Conservation (phyloP, 75 land plant genomes). For the Cunninghamia lanceolata region DNA sequence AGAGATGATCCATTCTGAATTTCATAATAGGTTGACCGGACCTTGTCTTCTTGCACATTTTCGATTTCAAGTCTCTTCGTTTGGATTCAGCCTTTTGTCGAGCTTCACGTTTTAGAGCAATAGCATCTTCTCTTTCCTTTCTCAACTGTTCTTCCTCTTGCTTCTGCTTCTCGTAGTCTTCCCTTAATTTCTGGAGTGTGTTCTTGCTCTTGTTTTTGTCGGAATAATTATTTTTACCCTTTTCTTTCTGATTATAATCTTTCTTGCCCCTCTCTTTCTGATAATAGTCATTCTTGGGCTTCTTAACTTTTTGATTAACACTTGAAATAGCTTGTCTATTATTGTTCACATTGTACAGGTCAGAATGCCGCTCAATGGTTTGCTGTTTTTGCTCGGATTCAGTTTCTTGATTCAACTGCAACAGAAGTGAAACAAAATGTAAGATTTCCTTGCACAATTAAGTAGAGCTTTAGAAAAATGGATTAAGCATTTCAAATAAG, state of each 20-base stretch:
- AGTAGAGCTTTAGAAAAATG: background rate
- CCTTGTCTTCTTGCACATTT: conserved; percentile 57
- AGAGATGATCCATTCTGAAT: conserved; percentile 56
- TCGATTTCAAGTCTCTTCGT: conserved; percentile 33
- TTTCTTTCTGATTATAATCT: background rate
- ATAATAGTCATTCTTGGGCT: background rate
- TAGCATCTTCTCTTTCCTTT: conserved; percentile 41
- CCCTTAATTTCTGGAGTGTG: conserved; percentile 27
- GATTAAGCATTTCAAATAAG: background rate
- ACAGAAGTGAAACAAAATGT: background rate
- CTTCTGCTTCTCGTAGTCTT: conserved; percentile 41
- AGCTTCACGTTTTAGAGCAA: conserved; percentile 40
- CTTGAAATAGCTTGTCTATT: background rate
- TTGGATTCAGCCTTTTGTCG: conserved; percentile 27
- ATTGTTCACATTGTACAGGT: background rate
- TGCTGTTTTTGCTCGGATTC: background rate
- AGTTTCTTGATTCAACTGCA: conserved; percentile 2
- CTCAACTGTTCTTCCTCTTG: conserved; percentile 47
- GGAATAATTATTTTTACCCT: background rate
- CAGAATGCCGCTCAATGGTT: background rate
- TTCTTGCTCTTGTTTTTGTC: conserved; percentile 25
- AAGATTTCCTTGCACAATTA: background rate
- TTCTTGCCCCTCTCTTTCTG: background rate
- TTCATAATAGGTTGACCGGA: conserved; percentile 77
- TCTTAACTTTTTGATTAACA: background rate